Percentiles rank a stretch among this genome's conserved stretches.
Evolutionary conservation across 441 rosid species (phyloP).

Genomic region (Flueggea neowawraea): DNA sequence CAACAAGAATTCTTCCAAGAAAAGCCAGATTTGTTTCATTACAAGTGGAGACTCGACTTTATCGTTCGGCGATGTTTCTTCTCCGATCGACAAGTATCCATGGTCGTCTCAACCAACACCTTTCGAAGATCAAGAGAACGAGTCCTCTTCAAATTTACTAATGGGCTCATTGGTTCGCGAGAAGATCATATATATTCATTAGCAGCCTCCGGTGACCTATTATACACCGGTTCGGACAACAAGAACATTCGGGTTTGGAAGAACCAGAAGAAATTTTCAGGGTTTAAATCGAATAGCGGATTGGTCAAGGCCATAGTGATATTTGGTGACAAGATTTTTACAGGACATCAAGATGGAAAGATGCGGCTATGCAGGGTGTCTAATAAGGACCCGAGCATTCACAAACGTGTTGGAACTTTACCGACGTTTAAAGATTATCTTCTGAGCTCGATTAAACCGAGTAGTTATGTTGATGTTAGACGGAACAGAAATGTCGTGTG

Average conservation of each 20-base stretch:
- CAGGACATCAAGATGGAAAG: slow-evolving; percentile 95
- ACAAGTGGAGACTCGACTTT: slow-evolving; percentile 17
- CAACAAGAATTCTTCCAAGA: slow-evolving; percentile 12
- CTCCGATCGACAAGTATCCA: slow-evolving; percentile 57
- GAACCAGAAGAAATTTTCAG: slow-evolving; percentile 64
- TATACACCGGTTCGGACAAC: slow-evolving; percentile 89
- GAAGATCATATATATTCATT: slow-evolving; percentile 82
- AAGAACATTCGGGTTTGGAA: slow-evolving; percentile 93
- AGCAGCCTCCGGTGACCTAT: slow-evolving; percentile 58
- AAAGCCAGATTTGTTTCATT: slow-evolving; percentile 23
- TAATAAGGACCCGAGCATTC: slow-evolving; percentile 31
- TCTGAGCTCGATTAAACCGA: slow-evolving; percentile 51
- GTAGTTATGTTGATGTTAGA: slow-evolving; percentile 51
- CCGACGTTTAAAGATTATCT: slow-evolving; percentile 63
- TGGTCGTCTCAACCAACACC: slow-evolving; percentile 39
- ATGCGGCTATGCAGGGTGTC: slow-evolving; percentile 77
- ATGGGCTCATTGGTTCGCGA: slow-evolving; percentile 81
- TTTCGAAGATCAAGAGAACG: neutral
- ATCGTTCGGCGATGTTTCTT: slow-evolving; percentile 22
- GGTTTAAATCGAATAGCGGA: slow-evolving; percentile 77
- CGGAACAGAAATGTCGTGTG: slow-evolving; percentile 41
- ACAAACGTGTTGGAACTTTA: slow-evolving; percentile 60
- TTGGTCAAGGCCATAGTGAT: slow-evolving; percentile 76
- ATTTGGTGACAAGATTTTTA: slow-evolving; percentile 55
- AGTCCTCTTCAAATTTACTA: slow-evolving; percentile 42